Conservation (phyloP, 495 filamentous ascomycete genomes). For the Annulohypoxylon maeteangense region DNA sequence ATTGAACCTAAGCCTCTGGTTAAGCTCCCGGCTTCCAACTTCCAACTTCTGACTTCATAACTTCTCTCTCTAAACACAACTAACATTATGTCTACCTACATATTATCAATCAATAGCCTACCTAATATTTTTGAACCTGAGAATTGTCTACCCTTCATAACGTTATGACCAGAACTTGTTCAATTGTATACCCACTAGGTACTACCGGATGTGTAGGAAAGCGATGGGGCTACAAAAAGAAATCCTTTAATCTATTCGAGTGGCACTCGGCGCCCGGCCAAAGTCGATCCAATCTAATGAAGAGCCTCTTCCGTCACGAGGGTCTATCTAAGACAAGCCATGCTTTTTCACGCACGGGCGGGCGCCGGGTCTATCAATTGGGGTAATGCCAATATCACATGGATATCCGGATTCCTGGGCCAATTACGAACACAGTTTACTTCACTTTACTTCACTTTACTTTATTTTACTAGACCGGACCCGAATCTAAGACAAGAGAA, state of each 20-base stretch:
- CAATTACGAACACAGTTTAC: background rate
- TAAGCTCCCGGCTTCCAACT: background rate
- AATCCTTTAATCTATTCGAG: conserved; percentile 2
- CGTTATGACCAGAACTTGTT: background rate
- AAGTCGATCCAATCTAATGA: conserved; percentile 29
- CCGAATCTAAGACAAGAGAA: conserved; percentile 13
- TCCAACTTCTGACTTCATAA: background rate
- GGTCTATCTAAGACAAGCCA: conserved; percentile 10
- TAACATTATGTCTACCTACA: background rate
- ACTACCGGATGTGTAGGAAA: background rate
- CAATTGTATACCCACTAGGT: background rate
- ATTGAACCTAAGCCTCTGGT: conserved; percentile 15
- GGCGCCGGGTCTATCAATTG: background rate
- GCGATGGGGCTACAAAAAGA: conserved; percentile 21
- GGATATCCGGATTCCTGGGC: background rate
- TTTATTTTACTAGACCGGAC: background rate
- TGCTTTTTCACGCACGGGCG: conserved; percentile 7
- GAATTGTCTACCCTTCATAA: background rate
- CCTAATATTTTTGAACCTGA: background rate
- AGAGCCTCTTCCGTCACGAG: conserved; percentile 40
- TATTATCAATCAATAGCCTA: background rate
- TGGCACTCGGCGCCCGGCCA: background rate
- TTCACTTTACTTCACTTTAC: too few species aligned
- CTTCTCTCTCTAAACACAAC: background rate
- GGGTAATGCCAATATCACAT: background rate